Evolutionary conservation across 768 basidiomycete species (phyloP).

Genomic region (Plicaturopsis crispa): DNA sequence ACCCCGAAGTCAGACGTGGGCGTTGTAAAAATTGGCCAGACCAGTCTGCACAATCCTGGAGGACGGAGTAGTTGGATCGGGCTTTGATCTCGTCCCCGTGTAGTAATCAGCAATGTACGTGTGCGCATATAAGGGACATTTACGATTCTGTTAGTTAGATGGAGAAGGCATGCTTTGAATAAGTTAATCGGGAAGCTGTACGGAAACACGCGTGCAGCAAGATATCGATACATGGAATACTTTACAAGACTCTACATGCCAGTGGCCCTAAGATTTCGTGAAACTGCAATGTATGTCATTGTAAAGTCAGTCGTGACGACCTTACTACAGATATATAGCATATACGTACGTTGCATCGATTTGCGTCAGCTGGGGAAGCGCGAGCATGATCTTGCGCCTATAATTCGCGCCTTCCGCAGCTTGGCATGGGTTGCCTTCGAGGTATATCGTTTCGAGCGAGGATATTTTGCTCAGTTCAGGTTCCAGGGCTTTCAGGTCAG

Average conservation of each 20-base stretch:
- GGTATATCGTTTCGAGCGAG: slow-evolving; percentile 80
- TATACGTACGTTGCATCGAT: slow-evolving; percentile 88
- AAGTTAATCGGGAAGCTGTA: no score
- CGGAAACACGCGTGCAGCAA: no score
- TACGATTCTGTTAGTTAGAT: no score
- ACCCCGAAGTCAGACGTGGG: slow-evolving; percentile 23
- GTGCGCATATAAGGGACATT: no score
- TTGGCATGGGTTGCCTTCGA: slow-evolving; percentile 95
- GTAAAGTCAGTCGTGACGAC: no score
- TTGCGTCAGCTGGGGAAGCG: slow-evolving; percentile 83
- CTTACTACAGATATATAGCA: background rate
- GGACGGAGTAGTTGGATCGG: slow-evolving; percentile 95
- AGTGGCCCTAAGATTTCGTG: no score
- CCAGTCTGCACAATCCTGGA: slow-evolving; percentile 83
- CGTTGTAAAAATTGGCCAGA: slow-evolving; percentile 89
- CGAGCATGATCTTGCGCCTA: slow-evolving; percentile 82
- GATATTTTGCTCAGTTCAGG: slow-evolving; percentile 47
- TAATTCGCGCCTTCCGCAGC: slow-evolving; percentile 68
- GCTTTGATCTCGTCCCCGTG: slow-evolving; percentile 28
- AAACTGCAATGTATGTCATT: no score
- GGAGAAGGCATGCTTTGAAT: no score
- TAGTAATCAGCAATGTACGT: no score
- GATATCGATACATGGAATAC: no score
- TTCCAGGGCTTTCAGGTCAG: slow-evolving; percentile 60
- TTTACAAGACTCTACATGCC: no score